Conservation (phyloP, 345 rosid species). For the Lepidium aucheri region DNA sequence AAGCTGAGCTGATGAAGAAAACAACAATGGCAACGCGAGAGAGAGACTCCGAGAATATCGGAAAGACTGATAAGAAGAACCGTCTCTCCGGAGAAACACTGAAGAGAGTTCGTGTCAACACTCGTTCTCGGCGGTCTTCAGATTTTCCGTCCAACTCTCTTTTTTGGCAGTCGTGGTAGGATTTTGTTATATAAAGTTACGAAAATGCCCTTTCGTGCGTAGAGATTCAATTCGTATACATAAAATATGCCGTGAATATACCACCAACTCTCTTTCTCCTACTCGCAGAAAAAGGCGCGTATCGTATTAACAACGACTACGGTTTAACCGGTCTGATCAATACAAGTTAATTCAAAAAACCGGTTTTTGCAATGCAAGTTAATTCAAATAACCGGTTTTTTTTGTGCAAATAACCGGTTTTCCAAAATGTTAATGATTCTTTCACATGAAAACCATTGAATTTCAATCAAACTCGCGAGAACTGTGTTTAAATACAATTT, state of each 20-base stretch:
- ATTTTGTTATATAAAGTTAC: neutral
- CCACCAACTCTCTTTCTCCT: neutral
- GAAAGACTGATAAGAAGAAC: neutral
- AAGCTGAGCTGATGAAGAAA: neutral
- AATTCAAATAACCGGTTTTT: too few relatives aligned
- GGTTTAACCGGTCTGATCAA: neutral
- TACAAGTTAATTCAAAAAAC: neutral
- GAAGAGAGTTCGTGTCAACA: neutral
- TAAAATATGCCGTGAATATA: conserved; percentile 4
- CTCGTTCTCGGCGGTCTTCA: conserved; percentile 1
- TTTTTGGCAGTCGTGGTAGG: neutral
- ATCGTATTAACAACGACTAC: neutral
- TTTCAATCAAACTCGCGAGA: too few relatives aligned
- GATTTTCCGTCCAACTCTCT: neutral
- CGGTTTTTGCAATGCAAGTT: too few relatives aligned
- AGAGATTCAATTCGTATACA: neutral
- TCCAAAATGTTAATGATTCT: neutral
- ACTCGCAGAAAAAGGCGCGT: neutral
- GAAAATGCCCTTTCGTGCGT: neutral
- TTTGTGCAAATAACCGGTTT: too few relatives aligned
- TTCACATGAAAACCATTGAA: neutral
- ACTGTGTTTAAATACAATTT: too few relatives aligned
- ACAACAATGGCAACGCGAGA: neutral
- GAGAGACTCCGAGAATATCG: neutral
- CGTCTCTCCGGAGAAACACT: neutral